Conservation (phyloP, 108 stramenopile species). For the Stephanodiscus minutulus region DNA sequence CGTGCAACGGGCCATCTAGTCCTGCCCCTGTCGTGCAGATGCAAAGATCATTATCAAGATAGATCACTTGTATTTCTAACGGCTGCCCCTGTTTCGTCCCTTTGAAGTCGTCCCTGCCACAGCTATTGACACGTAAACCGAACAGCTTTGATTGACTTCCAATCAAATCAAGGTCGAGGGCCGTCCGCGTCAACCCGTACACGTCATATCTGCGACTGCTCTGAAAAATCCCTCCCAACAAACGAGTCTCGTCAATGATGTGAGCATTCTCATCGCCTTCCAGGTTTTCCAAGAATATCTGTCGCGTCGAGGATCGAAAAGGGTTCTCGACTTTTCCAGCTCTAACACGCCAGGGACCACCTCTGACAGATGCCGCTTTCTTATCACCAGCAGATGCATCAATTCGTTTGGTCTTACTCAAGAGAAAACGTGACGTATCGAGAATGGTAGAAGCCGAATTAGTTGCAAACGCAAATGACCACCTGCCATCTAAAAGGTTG, state of each 20-base stretch:
- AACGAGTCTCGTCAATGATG: conserved; percentile 47
- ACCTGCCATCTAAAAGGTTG: conserved; percentile 64
- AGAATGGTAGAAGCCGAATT: conserved; percentile 51
- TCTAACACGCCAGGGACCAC: conserved; percentile 46
- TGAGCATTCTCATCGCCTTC: conserved; percentile 56
- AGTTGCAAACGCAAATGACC: conserved; percentile 66
- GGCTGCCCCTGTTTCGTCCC: conserved; percentile 40
- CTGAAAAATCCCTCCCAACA: conserved; percentile 48
- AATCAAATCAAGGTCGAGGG: conserved; percentile 49
- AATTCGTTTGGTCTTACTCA: conserved; percentile 51
- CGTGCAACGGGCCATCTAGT: conserved; percentile 49
- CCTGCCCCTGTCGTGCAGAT: conserved; percentile 49
- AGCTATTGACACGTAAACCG: conserved; percentile 26
- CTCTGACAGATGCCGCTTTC: conserved; percentile 12
- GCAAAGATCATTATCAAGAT: conserved; percentile 65
- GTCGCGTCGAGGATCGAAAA: conserved; percentile 51
- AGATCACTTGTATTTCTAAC: conserved; percentile 54
- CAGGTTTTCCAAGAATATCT: conserved; percentile 61
- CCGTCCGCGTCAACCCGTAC: conserved; percentile 53
- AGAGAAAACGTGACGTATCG: conserved; percentile 51
- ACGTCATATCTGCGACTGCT: conserved; percentile 46
- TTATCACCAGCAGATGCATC: background rate
- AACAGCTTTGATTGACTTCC: conserved; percentile 32
- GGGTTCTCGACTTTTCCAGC: conserved; percentile 50
- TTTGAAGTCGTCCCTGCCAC: conserved; percentile 32